phyloP scores from a whole-genome alignment of 352 stramenopile genomes.

The Phytophthora kernoviae region DNA sequence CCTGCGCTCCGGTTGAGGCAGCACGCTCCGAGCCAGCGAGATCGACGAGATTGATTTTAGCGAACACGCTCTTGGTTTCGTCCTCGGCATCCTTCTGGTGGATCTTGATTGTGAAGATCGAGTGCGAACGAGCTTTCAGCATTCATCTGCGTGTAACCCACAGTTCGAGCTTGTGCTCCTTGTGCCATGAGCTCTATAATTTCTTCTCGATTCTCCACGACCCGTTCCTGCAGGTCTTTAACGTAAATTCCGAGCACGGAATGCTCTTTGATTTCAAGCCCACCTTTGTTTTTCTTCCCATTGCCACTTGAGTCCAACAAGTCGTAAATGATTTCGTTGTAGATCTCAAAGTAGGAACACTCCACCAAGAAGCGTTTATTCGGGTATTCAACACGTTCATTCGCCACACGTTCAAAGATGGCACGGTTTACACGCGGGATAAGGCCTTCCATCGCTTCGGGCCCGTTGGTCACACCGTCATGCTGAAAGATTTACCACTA shows the following conservation, averaged over 20 bases:
- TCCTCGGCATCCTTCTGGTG: slow-evolving; percentile 90
- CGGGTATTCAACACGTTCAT: slow-evolving; percentile 61
- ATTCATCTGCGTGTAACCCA: slow-evolving; percentile 95
- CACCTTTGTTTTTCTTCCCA: slow-evolving; percentile 86
- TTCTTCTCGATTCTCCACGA: slow-evolving; percentile 88
- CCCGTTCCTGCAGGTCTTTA: slow-evolving; percentile 89
- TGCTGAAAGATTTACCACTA: slow-evolving; percentile 90
- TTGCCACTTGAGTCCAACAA: slow-evolving; percentile 90
- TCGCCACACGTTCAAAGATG: slow-evolving; percentile 88
- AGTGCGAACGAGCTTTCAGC: slow-evolving; percentile 93
- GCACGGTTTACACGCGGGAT: slow-evolving; percentile 92
- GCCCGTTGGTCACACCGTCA: slow-evolving; percentile 68
- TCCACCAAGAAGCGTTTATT: slow-evolving; percentile 91
- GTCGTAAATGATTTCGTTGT: slow-evolving; percentile 97
- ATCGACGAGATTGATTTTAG: slow-evolving; percentile 96
- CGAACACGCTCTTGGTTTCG: slow-evolving; percentile 87
- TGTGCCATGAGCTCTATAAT: slow-evolving; percentile 83
- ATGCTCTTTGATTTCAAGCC: slow-evolving; percentile 94
- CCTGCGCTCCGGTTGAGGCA: slow-evolving; percentile 90
- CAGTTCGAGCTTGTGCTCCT: slow-evolving; percentile 66
- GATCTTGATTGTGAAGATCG: slow-evolving; percentile 96
- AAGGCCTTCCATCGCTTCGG: slow-evolving; percentile 77
- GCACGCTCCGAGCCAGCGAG: slow-evolving; percentile 92
- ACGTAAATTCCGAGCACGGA: slow-evolving; percentile 95
- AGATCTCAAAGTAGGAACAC: slow-evolving; percentile 96